phyloP scores from a whole-genome alignment of 176 grass and related monocot species.

The Carex littledalei region DNA sequence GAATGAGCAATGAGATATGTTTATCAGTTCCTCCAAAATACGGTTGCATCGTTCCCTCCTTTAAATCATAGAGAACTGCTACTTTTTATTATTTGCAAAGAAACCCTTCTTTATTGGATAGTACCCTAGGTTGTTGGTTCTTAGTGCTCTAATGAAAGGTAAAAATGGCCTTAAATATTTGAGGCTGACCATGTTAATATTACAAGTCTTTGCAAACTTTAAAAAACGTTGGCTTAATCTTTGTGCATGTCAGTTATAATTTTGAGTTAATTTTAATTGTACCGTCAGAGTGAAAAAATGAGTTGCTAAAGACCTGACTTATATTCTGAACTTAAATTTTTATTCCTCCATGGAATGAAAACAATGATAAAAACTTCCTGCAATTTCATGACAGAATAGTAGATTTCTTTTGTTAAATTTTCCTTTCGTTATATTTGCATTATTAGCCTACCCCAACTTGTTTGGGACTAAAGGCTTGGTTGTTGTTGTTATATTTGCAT shows the following conservation, averaged over 20 bases:
- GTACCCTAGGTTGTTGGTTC: neutral
- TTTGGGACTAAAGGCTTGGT: too few relatives aligned
- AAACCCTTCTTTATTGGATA: neutral
- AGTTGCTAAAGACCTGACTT: neutral
- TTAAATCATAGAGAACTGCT: neutral
- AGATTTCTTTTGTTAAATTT: neutral
- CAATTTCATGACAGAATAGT: neutral
- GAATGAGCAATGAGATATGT: too few relatives aligned
- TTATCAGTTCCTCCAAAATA: too few relatives aligned
- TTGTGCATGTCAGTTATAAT: neutral
- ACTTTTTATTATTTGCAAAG: neutral
- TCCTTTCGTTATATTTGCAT: neutral
- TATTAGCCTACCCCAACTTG: neutral
- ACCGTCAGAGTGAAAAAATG: neutral
- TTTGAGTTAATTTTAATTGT: neutral
- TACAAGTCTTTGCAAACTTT: neutral
- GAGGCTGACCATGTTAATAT: neutral
- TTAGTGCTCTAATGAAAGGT: neutral
- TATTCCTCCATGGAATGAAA: neutral
- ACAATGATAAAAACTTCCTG: neutral
- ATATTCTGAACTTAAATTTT: neutral
- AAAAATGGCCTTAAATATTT: neutral
- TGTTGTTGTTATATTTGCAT: neutral
- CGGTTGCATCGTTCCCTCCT: too few relatives aligned
- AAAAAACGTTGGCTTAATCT: neutral